Percentiles rank a stretch among this genome's conserved stretches.
These are phyloP conservation scores for Andalucia godoyi DNA, from an alignment of 78 protist species.

Conservation along the genomic window DNA sequence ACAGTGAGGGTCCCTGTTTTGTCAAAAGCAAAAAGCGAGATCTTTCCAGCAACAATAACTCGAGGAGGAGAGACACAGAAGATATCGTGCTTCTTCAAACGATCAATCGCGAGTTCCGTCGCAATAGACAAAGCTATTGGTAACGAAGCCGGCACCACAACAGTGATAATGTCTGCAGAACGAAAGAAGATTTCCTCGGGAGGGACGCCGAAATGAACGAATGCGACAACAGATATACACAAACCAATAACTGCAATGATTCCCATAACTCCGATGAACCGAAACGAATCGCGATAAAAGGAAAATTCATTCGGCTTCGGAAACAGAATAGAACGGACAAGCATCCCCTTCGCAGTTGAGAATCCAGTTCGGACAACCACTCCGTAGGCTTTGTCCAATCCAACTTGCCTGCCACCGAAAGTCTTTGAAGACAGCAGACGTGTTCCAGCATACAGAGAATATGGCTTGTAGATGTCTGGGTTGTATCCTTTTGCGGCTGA, in stretches of 20 bases:
- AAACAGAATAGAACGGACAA: slow-evolving; percentile 36
- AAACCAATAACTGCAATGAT: slow-evolving; percentile 20
- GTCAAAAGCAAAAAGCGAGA: slow-evolving; percentile 59
- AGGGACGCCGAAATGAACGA: slow-evolving; percentile 13
- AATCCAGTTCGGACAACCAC: slow-evolving; percentile 26
- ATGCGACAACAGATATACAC: background rate
- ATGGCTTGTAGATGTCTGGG: background rate
- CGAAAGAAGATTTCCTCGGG: slow-evolving; percentile 9
- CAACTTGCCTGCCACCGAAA: no score
- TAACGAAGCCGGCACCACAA: slow-evolving; percentile 70
- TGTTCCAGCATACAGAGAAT: background rate
- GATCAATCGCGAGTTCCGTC: slow-evolving; percentile 35
- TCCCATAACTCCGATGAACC: slow-evolving; percentile 41
- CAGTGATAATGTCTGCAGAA: slow-evolving; percentile 66
- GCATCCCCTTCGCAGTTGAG: slow-evolving; percentile 3
- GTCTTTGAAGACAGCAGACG: no score
- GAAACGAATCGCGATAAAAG: slow-evolving; percentile 57
- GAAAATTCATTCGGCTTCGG: slow-evolving; percentile 46
- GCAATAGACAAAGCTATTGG: slow-evolving; percentile 80
- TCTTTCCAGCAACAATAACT: slow-evolving; percentile 55
- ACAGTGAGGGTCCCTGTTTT: slow-evolving; percentile 91
- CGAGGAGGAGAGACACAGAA: slow-evolving; percentile 58
- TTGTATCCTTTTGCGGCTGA: background rate
- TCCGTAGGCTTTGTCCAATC: no score
- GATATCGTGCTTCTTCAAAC: slow-evolving; percentile 27